These are phyloP conservation scores for Boletus sensibilis DNA, from an alignment of 768 basidiomycete genomes.

Conservation along the genomic window DNA sequence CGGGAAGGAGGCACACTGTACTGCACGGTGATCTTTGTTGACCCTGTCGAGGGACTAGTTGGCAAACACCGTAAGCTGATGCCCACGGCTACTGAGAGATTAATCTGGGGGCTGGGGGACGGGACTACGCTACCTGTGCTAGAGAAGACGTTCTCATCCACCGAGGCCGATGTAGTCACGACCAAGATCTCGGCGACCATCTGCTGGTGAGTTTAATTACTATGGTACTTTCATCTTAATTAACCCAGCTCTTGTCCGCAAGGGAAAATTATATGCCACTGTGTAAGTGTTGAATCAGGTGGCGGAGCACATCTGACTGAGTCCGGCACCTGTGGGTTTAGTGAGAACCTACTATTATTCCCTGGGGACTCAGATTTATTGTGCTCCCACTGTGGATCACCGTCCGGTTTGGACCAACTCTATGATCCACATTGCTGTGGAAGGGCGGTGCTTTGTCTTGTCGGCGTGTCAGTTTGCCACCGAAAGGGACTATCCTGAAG, in stretches of 20 bases:
- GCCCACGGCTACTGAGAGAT: conserved; percentile 58
- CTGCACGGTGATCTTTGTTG: conserved; percentile 58
- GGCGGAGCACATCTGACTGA: background rate
- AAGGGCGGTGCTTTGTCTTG: conserved; percentile 69
- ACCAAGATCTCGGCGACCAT: conserved; percentile 56
- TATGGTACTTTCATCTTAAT: background rate
- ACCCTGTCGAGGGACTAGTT: conserved; percentile 50
- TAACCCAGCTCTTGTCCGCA: background rate
- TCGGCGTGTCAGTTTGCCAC: conserved; percentile 59
- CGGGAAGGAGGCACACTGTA: conserved; percentile 59
- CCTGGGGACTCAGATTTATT: conserved; percentile 58
- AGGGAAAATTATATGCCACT: conserved; percentile 76
- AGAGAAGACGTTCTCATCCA: conserved; percentile 37
- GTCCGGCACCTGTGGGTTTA: conserved; percentile 19
- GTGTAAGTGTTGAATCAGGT: conserved; percentile 34
- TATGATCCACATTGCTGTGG: conserved; percentile 63
- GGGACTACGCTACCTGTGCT: conserved; percentile 52
- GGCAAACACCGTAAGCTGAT: conserved; percentile 64
- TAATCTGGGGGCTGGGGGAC: conserved; percentile 64
- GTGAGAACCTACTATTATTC: conserved; percentile 62
- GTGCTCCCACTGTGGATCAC: conserved; percentile 64
- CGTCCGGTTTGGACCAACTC: conserved; percentile 54
- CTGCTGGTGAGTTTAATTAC: conserved; percentile 46
- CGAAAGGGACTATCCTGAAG: conserved; percentile 51
- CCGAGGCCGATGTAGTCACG: conserved; percentile 24